Evolutionary conservation across 108 stramenopile genomes (phyloP).

Genomic region (Nitzschia sp.): DNA sequence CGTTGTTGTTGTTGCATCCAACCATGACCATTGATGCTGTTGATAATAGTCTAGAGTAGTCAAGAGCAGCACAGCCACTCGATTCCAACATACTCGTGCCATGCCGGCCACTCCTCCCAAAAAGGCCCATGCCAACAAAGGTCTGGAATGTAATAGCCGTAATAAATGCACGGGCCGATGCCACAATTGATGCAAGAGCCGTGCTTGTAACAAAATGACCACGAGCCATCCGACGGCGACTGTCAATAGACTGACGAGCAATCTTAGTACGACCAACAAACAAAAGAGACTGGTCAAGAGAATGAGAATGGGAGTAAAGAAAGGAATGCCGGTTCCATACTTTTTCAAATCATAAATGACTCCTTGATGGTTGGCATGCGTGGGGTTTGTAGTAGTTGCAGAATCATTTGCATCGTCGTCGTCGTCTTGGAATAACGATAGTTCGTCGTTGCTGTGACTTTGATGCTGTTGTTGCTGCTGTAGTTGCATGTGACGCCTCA

Average conservation of each 20-base stretch:
- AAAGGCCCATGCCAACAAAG: slow-evolving; percentile 1
- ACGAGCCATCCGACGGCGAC: slow-evolving; percentile 14
- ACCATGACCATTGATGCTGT: background rate
- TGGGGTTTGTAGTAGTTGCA: background rate
- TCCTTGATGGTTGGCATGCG: background rate
- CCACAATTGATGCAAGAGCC: background rate
- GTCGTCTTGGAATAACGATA: background rate
- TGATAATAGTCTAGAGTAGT: background rate
- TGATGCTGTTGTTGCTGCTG: slow-evolving; percentile 1
- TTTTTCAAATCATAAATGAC: slow-evolving; percentile 21
- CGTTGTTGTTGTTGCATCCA: background rate
- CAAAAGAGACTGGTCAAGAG: slow-evolving; percentile 1
- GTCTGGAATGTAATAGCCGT: background rate
- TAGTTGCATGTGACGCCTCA: background rate
- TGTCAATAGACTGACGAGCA: slow-evolving; percentile 10
- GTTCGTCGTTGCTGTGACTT: background rate
- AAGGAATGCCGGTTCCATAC: slow-evolving; percentile 8
- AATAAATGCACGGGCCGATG: slow-evolving; percentile 5
- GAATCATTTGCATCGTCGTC: background rate
- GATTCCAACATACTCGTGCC: background rate
- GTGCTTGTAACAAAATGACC: background rate
- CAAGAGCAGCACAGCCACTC: background rate
- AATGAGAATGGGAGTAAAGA: slow-evolving; percentile 9
- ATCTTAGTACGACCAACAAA: slow-evolving; percentile 8
- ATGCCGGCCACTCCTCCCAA: slow-evolving; percentile 6